A percentile compares a stretch with the other conserved stretches of the same genome.
Conservation (phyloP, 805 yeast genomes). For the Ogataea kodamae region DNA sequence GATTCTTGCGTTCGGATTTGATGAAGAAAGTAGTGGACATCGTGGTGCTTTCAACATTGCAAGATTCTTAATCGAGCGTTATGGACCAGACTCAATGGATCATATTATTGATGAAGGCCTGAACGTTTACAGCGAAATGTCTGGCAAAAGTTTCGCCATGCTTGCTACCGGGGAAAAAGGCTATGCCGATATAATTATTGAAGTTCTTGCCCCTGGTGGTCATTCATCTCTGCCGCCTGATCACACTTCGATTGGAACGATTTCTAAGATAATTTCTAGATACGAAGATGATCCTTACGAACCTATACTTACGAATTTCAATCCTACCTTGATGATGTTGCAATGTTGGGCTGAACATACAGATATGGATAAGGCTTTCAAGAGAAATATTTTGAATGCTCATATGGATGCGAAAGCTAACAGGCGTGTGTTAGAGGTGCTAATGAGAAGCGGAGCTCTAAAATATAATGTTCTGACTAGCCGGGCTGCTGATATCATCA, state of each 20-base stretch:
- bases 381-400: slow-evolving; percentile 36
- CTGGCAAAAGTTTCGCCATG: slow-evolving; percentile 40
- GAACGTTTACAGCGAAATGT: slow-evolving; percentile 30
- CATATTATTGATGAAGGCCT: slow-evolving; percentile 58
- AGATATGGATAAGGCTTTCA: slow-evolving; percentile 27
- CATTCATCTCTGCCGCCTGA: slow-evolving; percentile 60
- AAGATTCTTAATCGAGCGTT: slow-evolving; percentile 43
- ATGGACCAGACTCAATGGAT: slow-evolving; percentile 59
- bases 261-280: slow-evolving; percentile 51
- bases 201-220: slow-evolving; percentile 54
- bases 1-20: slow-evolving; percentile 68
- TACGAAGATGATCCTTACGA: slow-evolving; percentile 58
- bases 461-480: slow-evolving; percentile 53
- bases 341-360: slow-evolving; percentile 63
- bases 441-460: slow-evolving; percentile 9
- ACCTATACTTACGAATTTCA: slow-evolving; percentile 44
- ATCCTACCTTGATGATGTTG: slow-evolving; percentile 56
- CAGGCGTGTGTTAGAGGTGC: slow-evolving; percentile 25
- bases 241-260: slow-evolving; percentile 76
- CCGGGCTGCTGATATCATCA: slow-evolving; percentile 63
- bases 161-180: slow-evolving; percentile 50
- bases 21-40: slow-evolving; percentile 70
- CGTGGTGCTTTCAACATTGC: slow-evolving; percentile 59
- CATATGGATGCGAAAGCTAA: slow-evolving; percentile 36
- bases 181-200: slow-evolving; percentile 39